Base-by-base conservation (phyloP, 441 rosid genomes). In the Adansonia grandidieri region DNA sequence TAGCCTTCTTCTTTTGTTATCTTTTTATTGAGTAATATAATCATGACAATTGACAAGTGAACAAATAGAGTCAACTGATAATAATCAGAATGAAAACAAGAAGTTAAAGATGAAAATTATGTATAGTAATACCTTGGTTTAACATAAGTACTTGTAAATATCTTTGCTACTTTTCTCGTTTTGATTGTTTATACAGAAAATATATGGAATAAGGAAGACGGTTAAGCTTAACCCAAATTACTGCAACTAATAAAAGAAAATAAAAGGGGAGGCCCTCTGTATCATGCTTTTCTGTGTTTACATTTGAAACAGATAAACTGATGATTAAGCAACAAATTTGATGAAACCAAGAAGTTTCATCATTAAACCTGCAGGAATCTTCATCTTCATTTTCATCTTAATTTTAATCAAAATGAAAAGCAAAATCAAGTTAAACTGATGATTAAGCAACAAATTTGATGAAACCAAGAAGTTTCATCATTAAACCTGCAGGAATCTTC, bases 361-460 rank as follows among this genome's bases (percentile, higher is more conserved):
- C 71, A n/a, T 65, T 20, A 65, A 56, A 17, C 19, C 24, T 17
- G 10, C 61, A 56, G 22, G 61, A 56, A 56, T n/a, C 58, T 68
- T 61, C 9, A 51, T 13, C 15, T 68, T 9, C 32, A 51, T 42
- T 6, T 68, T 61, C 9, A 51, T 13, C 15, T 68, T 9, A 47
- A 51, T 42, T 6, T 24, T 32, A 66, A 24, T 66, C 22, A 14
- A 65, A 51, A 37, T 60, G 47, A 42, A 63, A 76, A 72, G 60
- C 47, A 50, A 47, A 81, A n/a, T n/a, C n/a, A n/a, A n/a, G n/a
- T n/a, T 47, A 15, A 44, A 56, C 17, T 45, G 42, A 71, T 44
- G 51, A 32, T 32, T 32, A 75, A 75, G 74, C 67, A 74, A 44
- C 22, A 74, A 20, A 74, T 44, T 73, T 74, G 58, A 76, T 76